Conservation (phyloP, 2,329 filamentous ascomycete species). For the Claviceps fusiformis region DNA sequence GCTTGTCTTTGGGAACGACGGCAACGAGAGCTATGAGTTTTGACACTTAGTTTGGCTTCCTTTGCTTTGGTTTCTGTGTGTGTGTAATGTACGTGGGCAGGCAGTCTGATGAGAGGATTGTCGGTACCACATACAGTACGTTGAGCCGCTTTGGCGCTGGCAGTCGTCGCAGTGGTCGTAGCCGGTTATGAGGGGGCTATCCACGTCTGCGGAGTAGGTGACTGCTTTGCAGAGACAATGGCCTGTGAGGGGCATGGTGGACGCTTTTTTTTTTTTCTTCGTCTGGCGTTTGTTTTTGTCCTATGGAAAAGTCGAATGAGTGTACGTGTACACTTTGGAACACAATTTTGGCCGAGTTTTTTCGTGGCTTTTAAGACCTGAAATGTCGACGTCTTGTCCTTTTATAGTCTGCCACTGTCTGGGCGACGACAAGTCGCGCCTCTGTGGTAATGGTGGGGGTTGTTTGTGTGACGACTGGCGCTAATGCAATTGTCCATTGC, state of each 20-base stretch:
- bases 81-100: neutral
- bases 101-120: too few species aligned
- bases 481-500: too few species aligned
- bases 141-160: constrained; percentile 56
- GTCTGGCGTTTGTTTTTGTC: neutral
- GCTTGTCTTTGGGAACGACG: constrained; percentile 52
- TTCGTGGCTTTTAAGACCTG: neutral
- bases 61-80: neutral
- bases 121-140: constrained; percentile 40
- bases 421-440: too few species aligned
- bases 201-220: constrained; percentile 49
- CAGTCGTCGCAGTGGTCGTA: constrained; percentile 65
- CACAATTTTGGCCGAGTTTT: neutral
- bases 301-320: too few species aligned
- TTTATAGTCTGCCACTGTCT: too few species aligned
- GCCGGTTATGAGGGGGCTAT: constrained; percentile 39
- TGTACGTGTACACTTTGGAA: too few species aligned
- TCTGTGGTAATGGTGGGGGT: too few species aligned
- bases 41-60: constrained; percentile 18
- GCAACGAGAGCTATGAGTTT: constrained; percentile 43
- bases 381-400: neutral
- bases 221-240: constrained; percentile 60
- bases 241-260: constrained; percentile 50
- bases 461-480: too few species aligned
- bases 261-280: neutral